Percentiles rank a stretch among this genome's conserved stretches.
phyloP scores from a whole-genome alignment of 75 land plant species.

The Ceratopteris richardii region DNA sequence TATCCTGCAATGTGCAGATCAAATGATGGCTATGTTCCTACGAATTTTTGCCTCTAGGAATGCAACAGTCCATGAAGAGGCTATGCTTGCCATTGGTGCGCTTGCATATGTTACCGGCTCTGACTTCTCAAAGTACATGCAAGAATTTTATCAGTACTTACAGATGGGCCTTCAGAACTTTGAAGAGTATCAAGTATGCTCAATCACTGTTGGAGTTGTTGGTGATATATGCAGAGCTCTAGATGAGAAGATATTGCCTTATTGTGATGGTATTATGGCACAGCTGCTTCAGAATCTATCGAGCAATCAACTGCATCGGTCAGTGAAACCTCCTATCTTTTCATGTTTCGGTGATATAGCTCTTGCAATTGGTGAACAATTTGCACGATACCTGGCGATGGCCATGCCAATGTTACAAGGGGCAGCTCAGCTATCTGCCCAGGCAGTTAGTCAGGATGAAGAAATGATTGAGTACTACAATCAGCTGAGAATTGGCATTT shows the following conservation, averaged over 20 bases:
- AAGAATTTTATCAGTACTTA: conserved; percentile 72
- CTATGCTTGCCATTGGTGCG: conserved; percentile 96
- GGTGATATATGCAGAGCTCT: conserved; percentile 89
- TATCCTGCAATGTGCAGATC: conserved; percentile 75
- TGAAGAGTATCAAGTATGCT: conserved; percentile 92
- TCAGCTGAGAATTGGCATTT: conserved; percentile 76
- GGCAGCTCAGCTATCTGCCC: conserved; percentile 79
- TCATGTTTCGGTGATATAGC: conserved; percentile 97
- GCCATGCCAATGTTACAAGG: conserved; percentile 98
- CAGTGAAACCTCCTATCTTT: conserved; percentile 91
- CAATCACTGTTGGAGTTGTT: conserved; percentile 87
- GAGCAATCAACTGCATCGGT: conserved; percentile 81
- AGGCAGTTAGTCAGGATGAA: conserved; percentile 52
- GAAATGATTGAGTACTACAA: conserved; percentile 89
- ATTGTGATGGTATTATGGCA: conserved; percentile 94
- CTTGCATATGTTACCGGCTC: conserved; percentile 77
- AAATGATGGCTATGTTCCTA: conserved; percentile 70
- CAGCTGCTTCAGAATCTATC: conserved; percentile 88
- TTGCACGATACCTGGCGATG: conserved; percentile 77
- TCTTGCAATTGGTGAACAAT: conserved; percentile 84
- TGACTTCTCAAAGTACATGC: conserved; percentile 86
- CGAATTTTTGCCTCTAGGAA: conserved; percentile 77
- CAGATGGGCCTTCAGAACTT: conserved; percentile 96
- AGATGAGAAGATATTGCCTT: conserved; percentile 80
- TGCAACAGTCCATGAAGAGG: conserved; percentile 94